Evolutionary conservation across 352 stramenopile species (phyloP), one percentile per base, ranked within the genome.

Genomic region (Thalassiosira delicatula): DNA sequence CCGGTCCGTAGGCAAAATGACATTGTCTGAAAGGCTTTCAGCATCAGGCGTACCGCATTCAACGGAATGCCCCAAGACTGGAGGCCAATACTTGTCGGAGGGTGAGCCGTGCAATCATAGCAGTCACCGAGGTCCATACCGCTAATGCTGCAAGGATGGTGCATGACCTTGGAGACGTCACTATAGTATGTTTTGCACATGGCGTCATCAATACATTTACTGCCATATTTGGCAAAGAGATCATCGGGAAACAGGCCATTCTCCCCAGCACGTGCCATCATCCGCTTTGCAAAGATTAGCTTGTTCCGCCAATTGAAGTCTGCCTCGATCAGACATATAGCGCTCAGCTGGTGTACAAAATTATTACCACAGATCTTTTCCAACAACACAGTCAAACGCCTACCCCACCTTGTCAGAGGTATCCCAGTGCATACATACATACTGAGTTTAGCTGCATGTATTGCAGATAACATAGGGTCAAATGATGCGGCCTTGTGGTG

Each of bases 221-320:
- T 57, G 8, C 59, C 42, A 3, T 76, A 68, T 35, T 68, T 67
- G 12, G 62, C 7, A 54, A 57, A 70, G 12, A 57, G 44, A 5
- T 35, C 4, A 1, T 62, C 11, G 1, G 19, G 63, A 44, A 40
- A 62, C 25, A 67, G 30, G 5, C 9, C 54, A 0, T 33, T 27
- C 29, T 59, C 68, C 2, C 33, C 44, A 40, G 68, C 21, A 2
- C 2, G 57, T 37, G 3, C 30, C 21, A 59, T 54, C 37, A 44
- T 51, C 11, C 23, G n/a, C 25, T 21, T 53, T 2, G 19, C 46
- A 40, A 32, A 21, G 30, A 68, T 49, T 0, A 80, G n/a, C 56
- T 80, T 80, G 14, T 53, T 60, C 44, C 30, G 53, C 14, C 51
- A 62, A 35, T 74, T 74, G 27, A 65, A 74, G 33, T 63, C 66